phyloP scores from a whole-genome alignment of 1,139 yeast species.

The Kurtzmaniella natalensis region DNA sequence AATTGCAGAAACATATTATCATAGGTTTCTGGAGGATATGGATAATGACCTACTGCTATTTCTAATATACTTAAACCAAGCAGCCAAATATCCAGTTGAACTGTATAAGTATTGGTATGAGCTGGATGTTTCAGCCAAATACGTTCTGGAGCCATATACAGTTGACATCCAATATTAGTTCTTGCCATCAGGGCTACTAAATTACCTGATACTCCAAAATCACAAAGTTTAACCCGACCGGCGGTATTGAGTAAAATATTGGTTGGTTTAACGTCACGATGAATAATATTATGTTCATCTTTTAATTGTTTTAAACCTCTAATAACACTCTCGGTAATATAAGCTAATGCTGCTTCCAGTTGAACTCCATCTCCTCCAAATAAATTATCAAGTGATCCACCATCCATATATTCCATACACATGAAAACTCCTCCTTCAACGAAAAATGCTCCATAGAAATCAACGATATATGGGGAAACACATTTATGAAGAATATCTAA shows the following conservation, averaged over 20 bases:
- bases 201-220: constrained; percentile 95
- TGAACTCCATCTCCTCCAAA: constrained; percentile 71
- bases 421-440: constrained; percentile 97
- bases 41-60: constrained; percentile 86
- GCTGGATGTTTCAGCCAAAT: constrained; percentile 59
- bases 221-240: constrained; percentile 91
- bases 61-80: constrained; percentile 85
- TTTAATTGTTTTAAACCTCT: constrained; percentile 81
- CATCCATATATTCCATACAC: constrained; percentile 99
- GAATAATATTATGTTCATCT: constrained; percentile 85
- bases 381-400: constrained; percentile 87
- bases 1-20: constrained; percentile 87
- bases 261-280: constrained; percentile 96
- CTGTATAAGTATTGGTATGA: constrained; percentile 63
- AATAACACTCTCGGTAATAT: constrained; percentile 76
- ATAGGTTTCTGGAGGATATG: constrained; percentile 92
- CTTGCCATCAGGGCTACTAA: constrained; percentile 92
- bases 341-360: constrained; percentile 72
- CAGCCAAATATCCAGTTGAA: constrained; percentile 96
- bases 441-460: constrained; percentile 94
- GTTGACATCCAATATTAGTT: constrained; percentile 96
- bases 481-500: constrained; percentile 90
- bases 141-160: constrained; percentile 99
- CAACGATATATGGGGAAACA: constrained; percentile 85
- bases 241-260: constrained; percentile 75